Evolutionary conservation across 169 alveolate genomes (phyloP), one percentile per base, ranked within the genome.

Genomic region (Cystoisospora suis): DNA sequence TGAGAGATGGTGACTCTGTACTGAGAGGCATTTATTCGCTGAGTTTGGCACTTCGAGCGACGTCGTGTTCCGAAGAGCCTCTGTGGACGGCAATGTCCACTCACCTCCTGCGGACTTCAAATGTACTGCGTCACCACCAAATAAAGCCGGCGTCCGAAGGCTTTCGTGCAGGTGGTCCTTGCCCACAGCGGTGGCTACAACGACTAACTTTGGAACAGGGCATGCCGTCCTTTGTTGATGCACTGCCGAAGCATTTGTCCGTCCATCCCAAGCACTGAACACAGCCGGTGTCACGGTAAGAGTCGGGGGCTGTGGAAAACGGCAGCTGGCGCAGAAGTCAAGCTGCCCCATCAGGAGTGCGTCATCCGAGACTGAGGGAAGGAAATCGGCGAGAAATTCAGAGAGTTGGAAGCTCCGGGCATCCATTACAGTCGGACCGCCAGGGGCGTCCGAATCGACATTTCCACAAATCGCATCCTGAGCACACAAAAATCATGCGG

Each of bases 391-490:
- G 45, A 72, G 56, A 40, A 38, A 72, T 5, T 72, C 56, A 12
- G 83, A 36, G 58, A 72, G 83, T 23, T 72, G 83, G 38, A 72
- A 7, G 44, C 83, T 72, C 83, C 83, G 17, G 27, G 83, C 83
- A 5, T 12, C 27, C 83, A 72, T 38, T 56, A 40, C 6, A 5
- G 83, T 40, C 4, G 20, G 47, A 7, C 56, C 83, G 17, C 45
- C 56, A 7, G 3, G 34, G 4, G 9, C 20, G 0, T 72, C 58
- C 7, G 47, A 0, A 20, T 34, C 27, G 38, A 6, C 58, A n/a
- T 3, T 38, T 38, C 83, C 83, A 38, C 83, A 72, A 34, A 72
- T 29, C 34, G 56, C 83, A 34, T 72, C 83, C 83, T 72, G 83
- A 47, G n/a, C n/a, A n/a, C n/a, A n/a, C n/a, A n/a, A n/a, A n/a